phyloP scores from a whole-genome alignment of 768 basidiomycete genomes.

The Boletales sp. region DNA sequence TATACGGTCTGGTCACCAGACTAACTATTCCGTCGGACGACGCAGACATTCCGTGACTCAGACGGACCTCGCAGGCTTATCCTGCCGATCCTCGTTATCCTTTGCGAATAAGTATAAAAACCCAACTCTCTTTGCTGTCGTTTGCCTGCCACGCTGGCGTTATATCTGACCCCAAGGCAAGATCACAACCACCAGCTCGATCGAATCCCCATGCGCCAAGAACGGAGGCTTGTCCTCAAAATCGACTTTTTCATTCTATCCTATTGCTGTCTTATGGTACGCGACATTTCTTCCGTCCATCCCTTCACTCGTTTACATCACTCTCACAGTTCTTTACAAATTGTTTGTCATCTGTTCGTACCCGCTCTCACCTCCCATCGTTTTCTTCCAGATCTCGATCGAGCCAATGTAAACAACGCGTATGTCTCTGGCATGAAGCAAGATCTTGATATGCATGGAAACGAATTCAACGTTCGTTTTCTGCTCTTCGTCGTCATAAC shows the following conservation, averaged over 20 bases:
- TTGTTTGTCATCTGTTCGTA: constrained; percentile 35
- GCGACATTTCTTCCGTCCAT: constrained; percentile 3
- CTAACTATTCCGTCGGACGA: no score
- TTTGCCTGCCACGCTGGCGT: no score
- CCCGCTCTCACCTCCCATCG: background rate
- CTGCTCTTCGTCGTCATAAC: background rate
- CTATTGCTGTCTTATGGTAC: constrained; percentile 67
- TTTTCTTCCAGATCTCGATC: constrained; percentile 50
- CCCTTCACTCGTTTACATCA: constrained; percentile 3
- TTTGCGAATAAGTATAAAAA: no score
- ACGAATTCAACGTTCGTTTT: constrained; percentile 52
- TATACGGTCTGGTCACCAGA: no score
- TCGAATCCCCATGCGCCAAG: constrained; percentile 19
- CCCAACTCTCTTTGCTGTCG: no score
- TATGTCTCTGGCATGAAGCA: constrained; percentile 81
- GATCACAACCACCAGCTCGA: no score
- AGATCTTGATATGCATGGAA: constrained; percentile 62
- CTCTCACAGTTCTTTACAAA: constrained; percentile 61
- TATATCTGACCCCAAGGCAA: no score
- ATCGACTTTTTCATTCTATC: constrained; percentile 67
- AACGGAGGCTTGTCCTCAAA: constrained; percentile 54
- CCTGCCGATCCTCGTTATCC: no score
- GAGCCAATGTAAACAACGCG: constrained; percentile 68
- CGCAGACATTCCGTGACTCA: no score
- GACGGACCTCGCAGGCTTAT: no score